Evolutionary conservation across 169 alveolate genomes (phyloP).

Genomic region (Eimeria sp.): DNA sequence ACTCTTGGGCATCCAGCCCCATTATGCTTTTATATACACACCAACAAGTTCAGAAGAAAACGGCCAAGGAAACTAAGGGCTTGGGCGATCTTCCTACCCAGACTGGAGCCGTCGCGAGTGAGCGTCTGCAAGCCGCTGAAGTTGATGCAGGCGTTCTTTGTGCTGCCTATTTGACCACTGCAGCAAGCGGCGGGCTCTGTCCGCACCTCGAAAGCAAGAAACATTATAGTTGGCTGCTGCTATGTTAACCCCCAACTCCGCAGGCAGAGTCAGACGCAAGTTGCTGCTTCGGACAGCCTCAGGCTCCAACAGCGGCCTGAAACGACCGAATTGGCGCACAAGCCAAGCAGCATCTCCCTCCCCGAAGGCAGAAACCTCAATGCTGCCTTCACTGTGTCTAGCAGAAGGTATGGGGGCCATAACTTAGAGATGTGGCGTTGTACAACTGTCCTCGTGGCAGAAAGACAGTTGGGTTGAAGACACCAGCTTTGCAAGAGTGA

Average conservation of each 20-base stretch:
- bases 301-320: conserved; percentile 3
- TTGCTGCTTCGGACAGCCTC: not conserved
- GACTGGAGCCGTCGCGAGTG: not conserved
- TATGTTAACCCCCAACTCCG: not conserved
- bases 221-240: not conserved
- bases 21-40: too few species aligned
- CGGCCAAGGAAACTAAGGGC: not conserved
- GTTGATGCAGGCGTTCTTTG: not conserved
- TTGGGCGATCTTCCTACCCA: not conserved
- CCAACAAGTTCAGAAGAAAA: too few species aligned
- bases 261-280: not conserved
- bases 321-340: conserved; percentile 60
- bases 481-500: not conserved
- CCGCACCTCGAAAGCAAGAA: not conserved
- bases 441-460: not conserved
- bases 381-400: not conserved
- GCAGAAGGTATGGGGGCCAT: not conserved
- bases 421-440: not conserved
- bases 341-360: conserved; percentile 40
- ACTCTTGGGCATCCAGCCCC: too few species aligned
- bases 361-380: not conserved
- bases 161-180: conserved; percentile 26
- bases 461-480: not conserved
- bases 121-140: conserved; percentile 3
- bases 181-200: conserved; percentile 35